Base-by-base conservation (phyloP, 768 basidiomycete species). In the Phylloporus rhodoxanthus region DNA sequence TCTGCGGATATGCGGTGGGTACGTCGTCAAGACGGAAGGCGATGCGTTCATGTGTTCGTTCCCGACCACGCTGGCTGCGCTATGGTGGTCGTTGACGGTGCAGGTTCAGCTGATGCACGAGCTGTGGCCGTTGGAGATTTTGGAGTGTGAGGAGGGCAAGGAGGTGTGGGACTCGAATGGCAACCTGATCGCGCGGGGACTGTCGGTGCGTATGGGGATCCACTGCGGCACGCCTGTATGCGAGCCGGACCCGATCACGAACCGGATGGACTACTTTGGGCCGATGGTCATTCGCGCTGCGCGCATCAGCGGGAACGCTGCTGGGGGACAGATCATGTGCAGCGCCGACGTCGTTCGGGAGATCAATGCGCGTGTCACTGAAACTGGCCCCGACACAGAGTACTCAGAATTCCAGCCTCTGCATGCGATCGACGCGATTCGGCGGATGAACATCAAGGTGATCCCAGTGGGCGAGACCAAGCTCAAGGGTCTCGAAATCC, bases 21-120 rank as follows among this genome's bases (percentile, higher is more conserved):
- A 98, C 67, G 92, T 97, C 70, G 95, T 98, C 62, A 99, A 99
- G 71, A 99, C 96, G 10, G 96, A 99, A 83, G 96, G 96, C 25
- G 96, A 98, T 61, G 84, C 95, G 1, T 99, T 99, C 75, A 94
- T 99, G 89, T 93, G 93, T 46, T 91, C 95, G 19, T 99, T 99
- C 78, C 88, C 91, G 2, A 89, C 84, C 2, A 80, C 91, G 11
- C 75, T 91, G 2, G 78, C 87, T 0, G 96, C 91, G 0, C 69
- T 97, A 15, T 84, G 91, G 76, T 99, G 91, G 88, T 86, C 85
- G 57, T 73, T 96, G 60, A 82, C 80, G 26, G 87, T 93, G 15
- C 96, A 98, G 65, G 70, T 83, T 25, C 80, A 87, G 59, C 75
- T 99, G 10, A 73, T 98, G 21, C 73, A 84, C 26, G 84, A 87